phyloP scores from a whole-genome alignment of 2,329 filamentous ascomycete genomes.

The Ophiostoma ips region DNA sequence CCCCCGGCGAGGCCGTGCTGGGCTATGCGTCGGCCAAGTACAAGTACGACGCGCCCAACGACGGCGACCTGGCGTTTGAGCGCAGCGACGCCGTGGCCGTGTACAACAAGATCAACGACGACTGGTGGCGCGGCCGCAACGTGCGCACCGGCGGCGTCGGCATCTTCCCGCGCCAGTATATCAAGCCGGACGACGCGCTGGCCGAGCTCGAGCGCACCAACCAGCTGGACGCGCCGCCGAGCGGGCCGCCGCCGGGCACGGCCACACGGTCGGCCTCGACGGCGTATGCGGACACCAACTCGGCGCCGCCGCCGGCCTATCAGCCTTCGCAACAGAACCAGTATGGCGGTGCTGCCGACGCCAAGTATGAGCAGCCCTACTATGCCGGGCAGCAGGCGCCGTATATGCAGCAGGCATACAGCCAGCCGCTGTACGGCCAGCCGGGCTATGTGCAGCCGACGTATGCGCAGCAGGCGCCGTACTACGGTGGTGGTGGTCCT shows the following conservation, averaged over 20 bases:
- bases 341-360: not conserved
- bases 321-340: constrained; percentile 7
- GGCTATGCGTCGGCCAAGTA: constrained; percentile 71
- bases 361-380: constrained; percentile 3
- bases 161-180: constrained; percentile 91
- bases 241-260: constrained; percentile 5
- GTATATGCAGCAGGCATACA: constrained; percentile 1
- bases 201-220: constrained; percentile 10
- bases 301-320: constrained; percentile 7
- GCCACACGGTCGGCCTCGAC: constrained; percentile 14
- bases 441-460: constrained; percentile 16
- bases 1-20: constrained; percentile 35
- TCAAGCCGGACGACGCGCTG: constrained; percentile 43
- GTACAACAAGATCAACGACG: constrained; percentile 85
- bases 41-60: constrained; percentile 63
- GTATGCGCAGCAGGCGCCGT: constrained; percentile 24
- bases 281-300: constrained; percentile 15
- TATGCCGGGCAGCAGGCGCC: constrained; percentile 6
- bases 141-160: constrained; percentile 70
- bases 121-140: constrained; percentile 93
- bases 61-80: constrained; percentile 68
- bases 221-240: constrained; percentile 21
- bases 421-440: constrained; percentile 12
- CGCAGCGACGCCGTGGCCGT: constrained; percentile 70
- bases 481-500: constrained; percentile 24